Conservation (phyloP, 768 basidiomycete species). For the Kwoniella newhampshirensis region DNA sequence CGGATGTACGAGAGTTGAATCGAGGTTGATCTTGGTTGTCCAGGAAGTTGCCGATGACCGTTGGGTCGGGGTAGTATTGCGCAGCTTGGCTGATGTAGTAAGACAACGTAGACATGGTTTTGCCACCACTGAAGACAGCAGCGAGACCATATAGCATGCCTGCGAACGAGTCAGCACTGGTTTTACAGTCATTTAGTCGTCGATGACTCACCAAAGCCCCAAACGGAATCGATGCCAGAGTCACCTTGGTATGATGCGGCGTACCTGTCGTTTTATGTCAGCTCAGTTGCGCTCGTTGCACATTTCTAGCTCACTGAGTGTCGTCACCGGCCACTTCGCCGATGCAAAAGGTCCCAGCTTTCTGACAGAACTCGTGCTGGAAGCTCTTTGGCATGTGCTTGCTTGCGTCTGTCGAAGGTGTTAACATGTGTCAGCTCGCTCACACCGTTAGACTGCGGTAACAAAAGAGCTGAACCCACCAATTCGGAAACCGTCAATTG, state of each 20-base stretch:
- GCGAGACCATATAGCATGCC: slow-evolving; percentile 33
- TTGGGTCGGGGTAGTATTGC: slow-evolving; percentile 21
- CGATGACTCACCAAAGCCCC: slow-evolving; percentile 33
- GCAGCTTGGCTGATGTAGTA: slow-evolving; percentile 21
- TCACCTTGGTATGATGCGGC: slow-evolving; percentile 28
- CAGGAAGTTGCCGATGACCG: slow-evolving; percentile 32
- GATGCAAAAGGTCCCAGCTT: slow-evolving; percentile 37
- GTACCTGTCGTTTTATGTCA: slow-evolving; percentile 13
- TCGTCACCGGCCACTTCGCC: slow-evolving; percentile 38
- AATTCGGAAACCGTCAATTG: slow-evolving; percentile 38
- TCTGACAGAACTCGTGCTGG: slow-evolving; percentile 34
- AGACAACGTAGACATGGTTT: slow-evolving; percentile 13
- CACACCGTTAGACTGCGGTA: no score
- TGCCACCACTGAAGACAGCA: slow-evolving; percentile 17
- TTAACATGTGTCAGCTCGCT: no score
- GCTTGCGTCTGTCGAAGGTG: slow-evolving; percentile 38
- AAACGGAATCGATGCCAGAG: slow-evolving; percentile 37
- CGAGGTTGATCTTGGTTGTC: slow-evolving; percentile 47
- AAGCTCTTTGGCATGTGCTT: slow-evolving; percentile 40
- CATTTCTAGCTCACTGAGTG: slow-evolving; percentile 4
- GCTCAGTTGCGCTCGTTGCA: neutral
- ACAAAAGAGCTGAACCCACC: no score
- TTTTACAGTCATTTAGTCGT: neutral
- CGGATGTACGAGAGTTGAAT: slow-evolving; percentile 32
- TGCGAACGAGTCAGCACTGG: slow-evolving; percentile 1